These are phyloP conservation scores for Rhizopogon vinicolor DNA, from an alignment of 768 basidiomycete genomes.

Conservation along the genomic window DNA sequence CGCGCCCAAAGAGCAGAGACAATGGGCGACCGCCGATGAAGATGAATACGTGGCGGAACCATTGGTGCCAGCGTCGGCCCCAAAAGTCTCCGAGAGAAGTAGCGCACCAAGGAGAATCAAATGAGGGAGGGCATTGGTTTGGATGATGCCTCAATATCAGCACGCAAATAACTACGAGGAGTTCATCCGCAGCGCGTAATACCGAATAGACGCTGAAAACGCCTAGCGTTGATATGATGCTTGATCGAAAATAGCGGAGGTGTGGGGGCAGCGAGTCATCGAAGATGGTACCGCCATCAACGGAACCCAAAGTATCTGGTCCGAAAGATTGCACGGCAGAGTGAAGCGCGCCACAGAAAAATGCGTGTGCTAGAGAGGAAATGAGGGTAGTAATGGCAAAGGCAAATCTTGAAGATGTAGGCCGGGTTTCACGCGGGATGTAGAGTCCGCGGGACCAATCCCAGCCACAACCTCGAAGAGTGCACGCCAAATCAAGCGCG, in stretches of 20 bases:
- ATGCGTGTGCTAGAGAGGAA: constrained; percentile 29
- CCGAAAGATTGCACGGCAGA: constrained; percentile 41
- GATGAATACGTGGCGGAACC: constrained; percentile 27
- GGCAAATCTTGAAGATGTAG: constrained; percentile 26
- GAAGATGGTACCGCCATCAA: constrained; percentile 26
- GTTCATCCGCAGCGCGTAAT: constrained; percentile 32
- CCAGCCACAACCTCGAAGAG: constrained; percentile 59
- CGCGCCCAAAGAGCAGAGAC: constrained; percentile 38
- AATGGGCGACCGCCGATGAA: constrained; percentile 25
- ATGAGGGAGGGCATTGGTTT: constrained; percentile 28
- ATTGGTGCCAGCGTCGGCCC: constrained; percentile 35
- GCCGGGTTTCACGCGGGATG: constrained; percentile 34
- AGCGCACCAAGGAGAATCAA: constrained; percentile 29
- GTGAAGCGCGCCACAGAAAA: constrained; percentile 42
- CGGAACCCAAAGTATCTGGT: constrained; percentile 28
- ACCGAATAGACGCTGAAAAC: constrained; percentile 42
- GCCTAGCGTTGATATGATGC: constrained; percentile 35
- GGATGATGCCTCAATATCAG: constrained; percentile 25
- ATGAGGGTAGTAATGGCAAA: constrained; percentile 34
- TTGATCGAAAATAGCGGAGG: constrained; percentile 31
- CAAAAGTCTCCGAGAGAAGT: constrained; percentile 35
- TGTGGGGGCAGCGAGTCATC: constrained; percentile 24
- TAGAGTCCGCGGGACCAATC: constrained; percentile 40
- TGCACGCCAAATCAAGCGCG: constrained; percentile 45
- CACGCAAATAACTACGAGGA: constrained; percentile 19